phyloP scores from a whole-genome alignment of 1,139 yeast species.

The Wickerhamomyces sp. region DNA sequence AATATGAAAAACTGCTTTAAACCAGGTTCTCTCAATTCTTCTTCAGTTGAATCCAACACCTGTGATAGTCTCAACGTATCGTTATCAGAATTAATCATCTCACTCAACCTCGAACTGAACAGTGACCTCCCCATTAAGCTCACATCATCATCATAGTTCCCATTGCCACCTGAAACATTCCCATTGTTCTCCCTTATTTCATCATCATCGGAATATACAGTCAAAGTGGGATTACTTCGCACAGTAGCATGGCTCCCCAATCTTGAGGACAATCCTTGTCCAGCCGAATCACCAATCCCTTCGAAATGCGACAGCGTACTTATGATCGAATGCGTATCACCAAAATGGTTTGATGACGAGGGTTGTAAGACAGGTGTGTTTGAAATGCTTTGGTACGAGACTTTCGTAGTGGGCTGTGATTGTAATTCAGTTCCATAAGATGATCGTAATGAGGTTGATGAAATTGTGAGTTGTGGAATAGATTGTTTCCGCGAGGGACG shows the following conservation, averaged over 20 bases:
- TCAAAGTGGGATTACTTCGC: constrained; percentile 23
- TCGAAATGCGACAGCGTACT: constrained; percentile 10
- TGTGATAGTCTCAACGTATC: constrained; percentile 7
- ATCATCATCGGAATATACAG: constrained; percentile 22
- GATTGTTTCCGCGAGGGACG: constrained; percentile 18
- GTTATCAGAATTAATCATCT: constrained; percentile 14
- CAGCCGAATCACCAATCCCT: too few relatives aligned
- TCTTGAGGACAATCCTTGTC: too few relatives aligned
- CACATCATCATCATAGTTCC: neutral
- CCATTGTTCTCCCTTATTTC: constrained; percentile 8
- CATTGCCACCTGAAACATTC: too few relatives aligned
- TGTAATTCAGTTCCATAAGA: constrained; percentile 11
- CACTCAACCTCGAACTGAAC: constrained; percentile 18
- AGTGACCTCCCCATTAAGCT: constrained; percentile 1
- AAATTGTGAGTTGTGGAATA: constrained; percentile 16
- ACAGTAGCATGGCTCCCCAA: too few relatives aligned
- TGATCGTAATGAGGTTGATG: constrained; percentile 4
- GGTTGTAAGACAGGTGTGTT: constrained; percentile 3
- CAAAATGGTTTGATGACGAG: neutral
- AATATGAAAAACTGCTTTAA: constrained; percentile 73
- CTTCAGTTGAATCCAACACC: constrained; percentile 7
- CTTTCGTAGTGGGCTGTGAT: constrained; percentile 22
- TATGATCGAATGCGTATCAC: constrained; percentile 10
- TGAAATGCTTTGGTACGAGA: constrained; percentile 15
- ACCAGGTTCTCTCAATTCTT: constrained; percentile 33